Evolutionary conservation across 1,139 yeast genomes (phyloP).

Genomic region (Magnusiomyces sp.): DNA sequence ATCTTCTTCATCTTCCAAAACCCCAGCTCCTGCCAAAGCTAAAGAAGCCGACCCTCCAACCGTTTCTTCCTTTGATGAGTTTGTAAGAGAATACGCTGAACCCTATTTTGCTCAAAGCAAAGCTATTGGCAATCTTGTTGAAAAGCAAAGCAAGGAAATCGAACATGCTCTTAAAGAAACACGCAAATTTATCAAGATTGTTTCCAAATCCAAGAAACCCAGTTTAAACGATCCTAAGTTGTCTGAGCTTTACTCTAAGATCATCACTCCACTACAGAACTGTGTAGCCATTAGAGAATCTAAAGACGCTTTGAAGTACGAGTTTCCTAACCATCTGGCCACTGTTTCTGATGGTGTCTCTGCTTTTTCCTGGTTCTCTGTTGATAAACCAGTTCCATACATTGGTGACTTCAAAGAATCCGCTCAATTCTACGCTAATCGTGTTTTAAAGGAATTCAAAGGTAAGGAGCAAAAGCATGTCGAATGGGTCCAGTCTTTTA

Average conservation of each 20-base stretch:
- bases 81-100: conserved; percentile 44
- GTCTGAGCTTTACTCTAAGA: conserved; percentile 54
- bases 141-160: conserved; percentile 26
- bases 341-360: conserved; percentile 86
- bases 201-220: conserved; percentile 57
- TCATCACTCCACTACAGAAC: conserved; percentile 50
- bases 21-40: conserved; percentile 16
- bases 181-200: conserved; percentile 49
- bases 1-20: conserved; percentile 16
- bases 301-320: conserved; percentile 49
- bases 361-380: conserved; percentile 83
- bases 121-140: conserved; percentile 13
- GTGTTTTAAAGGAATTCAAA: conserved; percentile 75
- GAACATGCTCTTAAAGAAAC: conserved; percentile 55
- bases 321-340: conserved; percentile 61
- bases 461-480: conserved; percentile 59
- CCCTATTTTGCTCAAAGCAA: conserved; percentile 39
- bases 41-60: conserved; percentile 17
- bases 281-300: conserved; percentile 62
- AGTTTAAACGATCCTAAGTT: conserved; percentile 43
- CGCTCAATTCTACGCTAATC: conserved; percentile 89
- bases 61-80: conserved; percentile 39
- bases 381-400: conserved; percentile 60
- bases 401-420: conserved; percentile 83
- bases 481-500: conserved; percentile 71